phyloP scores from a whole-genome alignment of 2,329 filamentous ascomycete species.

The Trichophyton benhamiae region DNA sequence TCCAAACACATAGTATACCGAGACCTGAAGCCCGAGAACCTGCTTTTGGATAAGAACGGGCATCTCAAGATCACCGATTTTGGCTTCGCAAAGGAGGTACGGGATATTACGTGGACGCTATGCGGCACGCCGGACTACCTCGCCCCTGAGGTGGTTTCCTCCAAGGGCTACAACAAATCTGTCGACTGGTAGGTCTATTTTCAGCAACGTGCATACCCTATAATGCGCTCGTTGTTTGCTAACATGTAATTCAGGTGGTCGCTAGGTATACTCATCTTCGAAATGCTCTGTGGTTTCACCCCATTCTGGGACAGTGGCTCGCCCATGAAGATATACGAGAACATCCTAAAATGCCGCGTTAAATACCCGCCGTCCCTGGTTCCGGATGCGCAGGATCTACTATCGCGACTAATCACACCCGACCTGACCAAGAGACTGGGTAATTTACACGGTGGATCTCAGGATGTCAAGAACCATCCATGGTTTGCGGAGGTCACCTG shows the following conservation, averaged over 20 bases:
- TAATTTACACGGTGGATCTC: slow-evolving; percentile 79
- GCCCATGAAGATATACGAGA: slow-evolving; percentile 92
- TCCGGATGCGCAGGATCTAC: slow-evolving; percentile 80
- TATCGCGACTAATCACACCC: slow-evolving; percentile 83
- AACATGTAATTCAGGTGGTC: slow-evolving; percentile 62
- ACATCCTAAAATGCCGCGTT: slow-evolving; percentile 88
- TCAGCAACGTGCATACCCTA: neutral
- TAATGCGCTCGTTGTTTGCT: slow-evolving; percentile 8
- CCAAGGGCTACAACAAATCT: slow-evolving; percentile 98
- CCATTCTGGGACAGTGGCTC: slow-evolving; percentile 98
- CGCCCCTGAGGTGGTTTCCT: slow-evolving; percentile 94
- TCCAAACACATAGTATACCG: slow-evolving; percentile 94
- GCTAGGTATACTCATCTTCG: slow-evolving; percentile 92
- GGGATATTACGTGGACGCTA: slow-evolving; percentile 97
- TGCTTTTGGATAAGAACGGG: slow-evolving; percentile 81
- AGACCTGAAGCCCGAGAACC: slow-evolving; percentile 89
- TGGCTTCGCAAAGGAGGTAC: slow-evolving; percentile 94
- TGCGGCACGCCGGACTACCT: slow-evolving; percentile 97
- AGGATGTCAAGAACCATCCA: slow-evolving; percentile 86
- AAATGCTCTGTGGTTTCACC: slow-evolving; percentile 98
- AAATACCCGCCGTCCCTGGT: slow-evolving; percentile 97
- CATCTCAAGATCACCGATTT: slow-evolving; percentile 98
- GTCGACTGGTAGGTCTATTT: slow-evolving; percentile 71
- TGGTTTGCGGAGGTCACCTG: slow-evolving; percentile 98
- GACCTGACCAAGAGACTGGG: slow-evolving; percentile 91